Percentiles rank a stretch among this genome's conserved stretches.
Evolutionary conservation across 495 filamentous ascomycete species (phyloP).

Genomic region (Penicillium maclennaniae): DNA sequence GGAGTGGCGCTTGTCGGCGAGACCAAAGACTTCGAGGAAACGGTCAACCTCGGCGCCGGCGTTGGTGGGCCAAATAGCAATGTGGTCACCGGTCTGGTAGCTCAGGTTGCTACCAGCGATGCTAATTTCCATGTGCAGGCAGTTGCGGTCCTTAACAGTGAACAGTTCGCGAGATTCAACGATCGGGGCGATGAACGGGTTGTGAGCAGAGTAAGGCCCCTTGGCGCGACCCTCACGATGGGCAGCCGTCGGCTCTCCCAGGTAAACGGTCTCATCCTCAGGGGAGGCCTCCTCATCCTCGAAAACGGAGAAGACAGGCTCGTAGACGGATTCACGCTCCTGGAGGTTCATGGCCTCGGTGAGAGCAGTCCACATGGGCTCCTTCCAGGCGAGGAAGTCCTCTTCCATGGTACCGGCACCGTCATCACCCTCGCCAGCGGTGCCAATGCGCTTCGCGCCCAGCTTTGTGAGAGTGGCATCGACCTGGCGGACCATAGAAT

Average conservation of each 20-base stretch:
- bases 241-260: slow-evolving; percentile 95
- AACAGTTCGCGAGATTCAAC: slow-evolving; percentile 87
- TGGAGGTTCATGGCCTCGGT: slow-evolving; percentile 78
- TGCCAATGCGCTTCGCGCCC: slow-evolving; percentile 78
- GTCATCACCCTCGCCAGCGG: slow-evolving; percentile 93
- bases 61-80: slow-evolving; percentile 97
- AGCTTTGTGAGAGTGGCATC: slow-evolving; percentile 73
- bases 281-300: slow-evolving; percentile 70
- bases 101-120: slow-evolving; percentile 73
- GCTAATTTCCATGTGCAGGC: slow-evolving; percentile 94
- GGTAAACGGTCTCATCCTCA: slow-evolving; percentile 83
- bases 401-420: slow-evolving; percentile 99
- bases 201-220: slow-evolving; percentile 93
- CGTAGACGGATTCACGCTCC: slow-evolving; percentile 94
- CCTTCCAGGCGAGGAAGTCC: slow-evolving; percentile 98
- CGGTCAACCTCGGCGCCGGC: slow-evolving; percentile 88
- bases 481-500: slow-evolving; percentile 93
- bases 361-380: slow-evolving; percentile 94
- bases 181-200: slow-evolving; percentile 95
- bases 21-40: slow-evolving; percentile 75
- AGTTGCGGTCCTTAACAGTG: slow-evolving; percentile 88
- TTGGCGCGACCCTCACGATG: slow-evolving; percentile 82
- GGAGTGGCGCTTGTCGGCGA: slow-evolving; percentile 69
- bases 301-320: slow-evolving; percentile 80
- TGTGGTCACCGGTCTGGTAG: slow-evolving; percentile 96